Evolutionary conservation across 768 basidiomycete genomes (phyloP), one percentile per base, ranked within the genome.

Genomic region (Russula sp.): DNA sequence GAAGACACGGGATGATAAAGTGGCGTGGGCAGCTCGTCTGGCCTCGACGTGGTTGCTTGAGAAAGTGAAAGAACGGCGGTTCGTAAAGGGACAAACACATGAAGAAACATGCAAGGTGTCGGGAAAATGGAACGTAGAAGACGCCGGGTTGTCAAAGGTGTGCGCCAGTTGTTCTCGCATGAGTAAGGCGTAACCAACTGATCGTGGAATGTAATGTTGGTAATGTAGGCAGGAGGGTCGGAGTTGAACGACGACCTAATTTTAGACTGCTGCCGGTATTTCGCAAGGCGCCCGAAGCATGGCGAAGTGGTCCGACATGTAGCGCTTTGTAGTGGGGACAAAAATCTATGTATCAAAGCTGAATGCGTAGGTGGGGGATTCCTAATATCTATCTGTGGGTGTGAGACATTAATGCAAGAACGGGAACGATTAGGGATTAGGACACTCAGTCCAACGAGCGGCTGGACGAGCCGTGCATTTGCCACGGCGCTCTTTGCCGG

Each of bases 181-280:
- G 40, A 44, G 22, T n/a, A 34, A 48, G 30, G 26, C 24, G 11
- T 9, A n/a, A 38, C 40, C 61, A 30, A 51, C 46, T 57, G 49
- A 57, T 49, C 40, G 44, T 22, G 46, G 22, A 22, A n/a, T 22
- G 28, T 44, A 22, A n/a, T 22, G 28, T 44, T 30, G 46, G 22
- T 28, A n/a, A n/a, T n/a, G n/a, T n/a, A 69, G 67, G 50, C 22
- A 65, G 57, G 79, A 80, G 66, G 78, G 79, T 71, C 73, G 69
- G 63, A 67, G 49, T 24, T 54, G 30, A 91, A 90, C 69, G 91
- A 94, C 69, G 78, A 79, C 57, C 74, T 88, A 44, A 90, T 94
- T 69, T 74, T 88, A 58, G 92, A 92, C 72, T 93, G 90, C 69
- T 88, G 86, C 70, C 75, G 79, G 68, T 88, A 85, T 72, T 90